phyloP scores from a whole-genome alignment of 306 rosid species.

The Rosa lucieae region DNA sequence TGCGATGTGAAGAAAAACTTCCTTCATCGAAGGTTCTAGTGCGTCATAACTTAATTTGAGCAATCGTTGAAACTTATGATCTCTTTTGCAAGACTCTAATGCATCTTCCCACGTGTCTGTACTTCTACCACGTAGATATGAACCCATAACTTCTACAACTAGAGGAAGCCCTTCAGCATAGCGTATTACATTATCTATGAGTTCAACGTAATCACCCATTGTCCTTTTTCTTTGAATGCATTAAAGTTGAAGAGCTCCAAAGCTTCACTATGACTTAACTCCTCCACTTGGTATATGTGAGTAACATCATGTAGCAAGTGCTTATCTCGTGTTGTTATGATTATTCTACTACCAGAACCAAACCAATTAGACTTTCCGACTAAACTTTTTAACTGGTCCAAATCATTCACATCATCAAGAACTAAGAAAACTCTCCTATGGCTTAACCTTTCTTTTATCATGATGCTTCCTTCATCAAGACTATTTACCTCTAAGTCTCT shows the following conservation, averaged over 20 bases:
- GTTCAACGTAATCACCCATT: not conserved
- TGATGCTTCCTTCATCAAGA: not conserved
- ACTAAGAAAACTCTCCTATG: not conserved
- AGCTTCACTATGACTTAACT: not conserved
- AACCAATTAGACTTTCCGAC: not conserved
- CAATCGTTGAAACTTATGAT: constrained; percentile 35
- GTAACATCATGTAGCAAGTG: not conserved
- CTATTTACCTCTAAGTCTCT: not conserved
- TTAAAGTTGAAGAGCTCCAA: not conserved
- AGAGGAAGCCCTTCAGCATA: constrained; percentile 26
- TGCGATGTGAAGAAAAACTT: constrained; percentile 39
- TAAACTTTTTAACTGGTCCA: not conserved
- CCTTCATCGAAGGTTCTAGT: constrained; percentile 9
- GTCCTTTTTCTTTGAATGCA: not conserved
- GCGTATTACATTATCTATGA: not conserved
- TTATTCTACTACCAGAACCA: not conserved
- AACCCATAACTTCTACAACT: constrained; percentile 40
- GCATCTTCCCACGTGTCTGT: constrained; percentile 27
- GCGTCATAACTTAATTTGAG: constrained; percentile 36
- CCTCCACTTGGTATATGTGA: not conserved
- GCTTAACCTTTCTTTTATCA: not conserved
- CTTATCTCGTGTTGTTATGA: constrained; percentile 14
- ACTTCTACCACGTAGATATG: constrained; percentile 20
- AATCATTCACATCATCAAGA: constrained; percentile 7
- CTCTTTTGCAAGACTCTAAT: constrained; percentile 19